Evolutionary conservation across 306 rosid genomes (phyloP), one percentile per base, ranked within the genome.

Genomic region (Quercus bicolor): DNA sequence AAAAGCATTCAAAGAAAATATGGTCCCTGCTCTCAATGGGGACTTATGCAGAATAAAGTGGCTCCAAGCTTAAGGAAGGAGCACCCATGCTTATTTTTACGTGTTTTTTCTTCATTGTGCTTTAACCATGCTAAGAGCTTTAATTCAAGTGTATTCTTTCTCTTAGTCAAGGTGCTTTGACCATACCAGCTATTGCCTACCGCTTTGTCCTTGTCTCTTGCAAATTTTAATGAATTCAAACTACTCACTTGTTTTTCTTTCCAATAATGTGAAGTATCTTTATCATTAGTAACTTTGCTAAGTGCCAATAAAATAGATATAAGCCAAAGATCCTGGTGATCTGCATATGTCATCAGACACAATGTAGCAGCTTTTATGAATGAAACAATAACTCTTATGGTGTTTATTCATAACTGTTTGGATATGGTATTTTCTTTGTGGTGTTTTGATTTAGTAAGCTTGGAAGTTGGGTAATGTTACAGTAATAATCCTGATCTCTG

Each of bases 401-500:
- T 29, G 8, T 66, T 66, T 12, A 5, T 64, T 64, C 26, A 8
- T n/a, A 66, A 66, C 20, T 11, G 19, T n/a, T 20, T 70, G 75
- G 59, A 23, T 19, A n/a, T 28, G 56, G 40, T 75, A 59, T 78
- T 71, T 24, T 48, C 61, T 15, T 43, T 60, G 64, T 11, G 48
- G 24, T n/a, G 48, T 3, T 73, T 3, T 55, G 68, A 33, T 55
- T 1, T 3, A 48, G 73, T n/a, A 60, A 16, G 68, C 43, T 28
- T 52, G 40, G 53, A 7, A 69, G 43, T 24, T 23, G 60, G 64
- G 53, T 77, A 45, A 78, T 75, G 59, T 45, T 29, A 72, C 56
- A 55, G 6, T 13, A 10, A 78, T 76, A 79, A 59, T 72, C 74
- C 56, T 81, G 80, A 40, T 71, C 26, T 64, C 21, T 52, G 2